A percentile compares a stretch with the other conserved stretches of the same genome.
Conservation (phyloP, 352 stramenopile genomes). For the Globisporangium megalacanthum region DNA sequence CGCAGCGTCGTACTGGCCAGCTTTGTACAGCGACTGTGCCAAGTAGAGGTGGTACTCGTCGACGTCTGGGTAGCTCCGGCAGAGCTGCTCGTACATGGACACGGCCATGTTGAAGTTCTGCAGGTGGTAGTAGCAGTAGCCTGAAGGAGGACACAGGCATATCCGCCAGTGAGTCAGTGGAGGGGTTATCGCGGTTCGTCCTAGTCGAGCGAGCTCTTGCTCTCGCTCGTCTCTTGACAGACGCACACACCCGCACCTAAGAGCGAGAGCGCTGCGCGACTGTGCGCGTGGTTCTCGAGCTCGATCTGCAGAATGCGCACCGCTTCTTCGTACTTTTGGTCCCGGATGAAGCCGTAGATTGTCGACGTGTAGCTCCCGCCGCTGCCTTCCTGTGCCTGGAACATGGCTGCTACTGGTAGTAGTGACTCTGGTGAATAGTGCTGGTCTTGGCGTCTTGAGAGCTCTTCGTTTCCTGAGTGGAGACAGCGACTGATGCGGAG, state of each 20-base stretch:
- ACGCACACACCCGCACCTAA: conserved; percentile 45
- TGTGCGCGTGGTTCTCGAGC: conserved; percentile 91
- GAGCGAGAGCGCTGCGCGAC: conserved; percentile 89
- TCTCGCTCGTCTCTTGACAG: background rate
- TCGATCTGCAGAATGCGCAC: conserved; percentile 91
- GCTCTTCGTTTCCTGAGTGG: too few species aligned
- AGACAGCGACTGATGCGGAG: too few species aligned
- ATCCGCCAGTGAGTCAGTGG: background rate
- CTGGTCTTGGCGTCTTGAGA: background rate
- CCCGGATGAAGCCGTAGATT: conserved; percentile 93
- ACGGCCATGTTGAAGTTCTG: conserved; percentile 90
- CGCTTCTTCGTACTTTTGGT: conserved; percentile 92
- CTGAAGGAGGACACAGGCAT: conserved; percentile 2
- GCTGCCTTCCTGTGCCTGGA: conserved; percentile 57
- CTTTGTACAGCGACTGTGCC: conserved; percentile 94
- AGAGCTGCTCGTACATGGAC: conserved; percentile 93
- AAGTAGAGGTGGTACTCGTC: conserved; percentile 96
- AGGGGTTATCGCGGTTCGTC: background rate
- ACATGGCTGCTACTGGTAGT: conserved; percentile 25
- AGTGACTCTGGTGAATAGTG: background rate
- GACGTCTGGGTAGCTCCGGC: conserved; percentile 89
- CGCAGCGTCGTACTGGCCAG: conserved; percentile 71
- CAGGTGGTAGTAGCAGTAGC: conserved; percentile 97
- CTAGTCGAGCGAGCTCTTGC: background rate
- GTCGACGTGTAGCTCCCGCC: conserved; percentile 89